Conservation (phyloP, 345 rosid genomes). For the Odontarrhena argentea region DNA sequence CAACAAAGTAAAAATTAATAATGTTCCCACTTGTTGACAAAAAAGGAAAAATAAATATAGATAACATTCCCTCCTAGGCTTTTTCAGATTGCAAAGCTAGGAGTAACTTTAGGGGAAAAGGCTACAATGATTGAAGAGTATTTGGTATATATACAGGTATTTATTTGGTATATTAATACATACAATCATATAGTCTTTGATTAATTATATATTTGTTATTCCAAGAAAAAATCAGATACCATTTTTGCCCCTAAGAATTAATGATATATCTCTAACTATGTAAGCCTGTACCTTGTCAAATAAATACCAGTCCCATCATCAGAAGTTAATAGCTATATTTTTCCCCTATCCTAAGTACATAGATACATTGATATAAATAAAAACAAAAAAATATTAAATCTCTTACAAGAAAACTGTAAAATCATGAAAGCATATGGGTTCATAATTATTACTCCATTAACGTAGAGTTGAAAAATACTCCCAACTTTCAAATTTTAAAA, state of each 20-base stretch:
- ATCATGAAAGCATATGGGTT: slow-evolving; percentile 31
- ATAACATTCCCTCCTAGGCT: background rate
- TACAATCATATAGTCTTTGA: background rate
- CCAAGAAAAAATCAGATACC: background rate
- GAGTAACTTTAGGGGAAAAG: slow-evolving; percentile 7
- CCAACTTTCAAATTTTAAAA: slow-evolving; percentile 18
- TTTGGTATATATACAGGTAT: slow-evolving; percentile 35
- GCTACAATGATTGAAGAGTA: slow-evolving; percentile 33
- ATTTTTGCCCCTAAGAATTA: slow-evolving; percentile 15
- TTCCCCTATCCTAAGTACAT: background rate
- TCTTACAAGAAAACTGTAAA: slow-evolving; percentile 15
- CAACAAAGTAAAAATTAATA: background rate
- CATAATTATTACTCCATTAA: slow-evolving; percentile 29
- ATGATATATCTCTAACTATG: slow-evolving; percentile 30
- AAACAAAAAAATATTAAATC: slow-evolving; percentile 11
- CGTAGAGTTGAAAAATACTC: slow-evolving; percentile 25
- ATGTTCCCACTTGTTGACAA: background rate
- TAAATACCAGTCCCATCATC: slow-evolving; percentile 23
- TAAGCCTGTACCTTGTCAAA: slow-evolving; percentile 24
- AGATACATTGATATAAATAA: background rate
- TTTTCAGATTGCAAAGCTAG: background rate
- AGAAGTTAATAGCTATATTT: slow-evolving; percentile 4
- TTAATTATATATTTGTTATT: background rate
- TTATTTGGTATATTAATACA: background rate
- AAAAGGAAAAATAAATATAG: background rate